phyloP scores from a whole-genome alignment of 2,329 filamentous ascomycete species.

The Aspergillus fijiensis region DNA sequence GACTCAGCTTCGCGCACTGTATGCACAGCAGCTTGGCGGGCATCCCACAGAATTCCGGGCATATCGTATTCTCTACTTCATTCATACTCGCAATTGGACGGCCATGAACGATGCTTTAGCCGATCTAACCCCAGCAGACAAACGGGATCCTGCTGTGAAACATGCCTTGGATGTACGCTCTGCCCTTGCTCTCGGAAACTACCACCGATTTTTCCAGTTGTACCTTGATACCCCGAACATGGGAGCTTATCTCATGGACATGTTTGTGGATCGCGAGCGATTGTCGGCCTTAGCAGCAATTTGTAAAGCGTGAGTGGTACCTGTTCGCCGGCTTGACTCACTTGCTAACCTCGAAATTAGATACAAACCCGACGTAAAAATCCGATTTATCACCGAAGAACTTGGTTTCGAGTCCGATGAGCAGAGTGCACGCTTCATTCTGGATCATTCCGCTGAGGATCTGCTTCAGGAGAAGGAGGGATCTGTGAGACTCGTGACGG shows the following conservation, averaged over 20 bases:
- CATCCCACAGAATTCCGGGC: conserved; percentile 96
- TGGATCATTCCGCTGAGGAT: conserved; percentile 72
- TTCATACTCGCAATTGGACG: conserved; percentile 96
- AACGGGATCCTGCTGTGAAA: conserved; percentile 77
- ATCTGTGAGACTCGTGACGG: conserved; percentile 69
- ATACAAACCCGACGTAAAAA: conserved; percentile 85
- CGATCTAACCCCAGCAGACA: conserved; percentile 98
- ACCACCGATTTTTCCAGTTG: conserved; percentile 95
- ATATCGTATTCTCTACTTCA: conserved; percentile 99
- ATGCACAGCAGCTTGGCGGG: conserved; percentile 81
- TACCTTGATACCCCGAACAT: conserved; percentile 94
- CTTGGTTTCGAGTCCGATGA: conserved; percentile 92
- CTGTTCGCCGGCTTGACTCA: not conserved
- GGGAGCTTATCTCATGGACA: conserved; percentile 98
- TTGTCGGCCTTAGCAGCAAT: conserved; percentile 87
- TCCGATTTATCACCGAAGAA: conserved; percentile 92
- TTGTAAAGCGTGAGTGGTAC: conserved; percentile 81
- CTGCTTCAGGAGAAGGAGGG: conserved; percentile 76
- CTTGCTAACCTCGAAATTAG: conserved; percentile 59
- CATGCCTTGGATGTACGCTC: conserved; percentile 91
- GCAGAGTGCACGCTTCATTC: conserved; percentile 86
- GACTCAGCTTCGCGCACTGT: conserved; percentile 91
- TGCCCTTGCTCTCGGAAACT: conserved; percentile 88
- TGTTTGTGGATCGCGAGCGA: conserved; percentile 94
- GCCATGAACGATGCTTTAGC: conserved; percentile 97